Evolutionary conservation across 129 eudicot genomes (phyloP).

Genomic region (Tagetes erecta): DNA sequence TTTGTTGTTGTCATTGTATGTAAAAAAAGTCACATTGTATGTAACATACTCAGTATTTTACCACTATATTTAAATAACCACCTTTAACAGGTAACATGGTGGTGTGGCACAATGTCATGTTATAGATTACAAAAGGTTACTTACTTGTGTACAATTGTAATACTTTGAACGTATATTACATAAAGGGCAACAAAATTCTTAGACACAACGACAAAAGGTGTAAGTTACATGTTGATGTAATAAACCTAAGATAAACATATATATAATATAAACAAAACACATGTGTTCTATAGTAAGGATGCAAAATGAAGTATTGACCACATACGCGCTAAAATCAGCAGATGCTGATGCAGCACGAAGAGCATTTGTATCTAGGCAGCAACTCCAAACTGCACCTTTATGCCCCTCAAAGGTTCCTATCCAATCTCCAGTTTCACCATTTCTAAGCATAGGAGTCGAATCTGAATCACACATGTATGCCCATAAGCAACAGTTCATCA

Average conservation of each 20-base stretch:
- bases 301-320: background rate
- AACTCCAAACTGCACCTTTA: slow-evolving; percentile 92
- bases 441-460: slow-evolving; percentile 77
- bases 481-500: background rate
- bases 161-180: background rate
- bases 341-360: slow-evolving; percentile 78
- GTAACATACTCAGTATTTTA: background rate
- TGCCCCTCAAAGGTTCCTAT: slow-evolving; percentile 84
- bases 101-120: background rate
- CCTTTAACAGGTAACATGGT: background rate
- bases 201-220: background rate
- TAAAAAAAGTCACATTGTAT: background rate
- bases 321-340: slow-evolving; percentile 84
- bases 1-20: background rate
- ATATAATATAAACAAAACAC: background rate
- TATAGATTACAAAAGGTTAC: background rate
- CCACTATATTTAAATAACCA: background rate
- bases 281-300: background rate
- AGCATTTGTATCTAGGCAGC: slow-evolving; percentile 74
- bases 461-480: slow-evolving; percentile 36
- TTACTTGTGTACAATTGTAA: background rate
- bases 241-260: background rate
- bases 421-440: slow-evolving; percentile 90
- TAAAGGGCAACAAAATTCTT: background rate
- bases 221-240: background rate